phyloP scores from a whole-genome alignment of 2,329 filamentous ascomycete species.

The Leptographium wingfieldii region DNA sequence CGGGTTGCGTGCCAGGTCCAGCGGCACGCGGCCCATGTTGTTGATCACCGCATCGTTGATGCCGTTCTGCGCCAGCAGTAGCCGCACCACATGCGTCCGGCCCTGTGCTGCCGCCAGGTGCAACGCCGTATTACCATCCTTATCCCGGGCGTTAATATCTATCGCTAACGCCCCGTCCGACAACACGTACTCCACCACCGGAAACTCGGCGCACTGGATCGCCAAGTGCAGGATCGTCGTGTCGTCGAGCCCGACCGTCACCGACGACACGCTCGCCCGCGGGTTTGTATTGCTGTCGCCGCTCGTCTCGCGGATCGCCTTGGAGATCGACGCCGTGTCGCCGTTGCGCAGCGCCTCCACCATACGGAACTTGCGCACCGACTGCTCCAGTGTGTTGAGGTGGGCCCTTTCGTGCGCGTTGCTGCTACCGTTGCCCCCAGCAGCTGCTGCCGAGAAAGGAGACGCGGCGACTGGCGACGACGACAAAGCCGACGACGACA shows the following conservation, averaged over 20 bases:
- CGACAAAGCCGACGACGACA: not conserved
- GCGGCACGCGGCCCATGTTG: slow-evolving; percentile 67
- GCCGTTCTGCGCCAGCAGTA: slow-evolving; percentile 67
- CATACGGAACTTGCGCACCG: slow-evolving; percentile 83
- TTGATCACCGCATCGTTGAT: slow-evolving; percentile 87
- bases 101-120: slow-evolving; percentile 80
- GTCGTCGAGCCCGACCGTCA: slow-evolving; percentile 48
- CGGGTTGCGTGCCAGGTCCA: slow-evolving; percentile 81
- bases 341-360: slow-evolving; percentile 87
- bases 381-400: slow-evolving; percentile 64
- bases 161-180: slow-evolving; percentile 55
- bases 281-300: slow-evolving; percentile 26
- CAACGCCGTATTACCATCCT: slow-evolving; percentile 86
- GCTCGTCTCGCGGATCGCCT: slow-evolving; percentile 61
- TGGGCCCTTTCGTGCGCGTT: slow-evolving; percentile 7
- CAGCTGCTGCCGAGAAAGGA: too few species aligned
- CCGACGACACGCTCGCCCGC: slow-evolving; percentile 44
- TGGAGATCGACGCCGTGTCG: slow-evolving; percentile 81
- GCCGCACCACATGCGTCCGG: slow-evolving; percentile 64
- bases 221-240: slow-evolving; percentile 88
- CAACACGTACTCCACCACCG: slow-evolving; percentile 89
- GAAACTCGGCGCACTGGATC: slow-evolving; percentile 85
- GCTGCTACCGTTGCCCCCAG: not conserved
- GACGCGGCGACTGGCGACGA: not conserved
- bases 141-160: slow-evolving; percentile 82